Percentiles rank a stretch among this genome's conserved stretches.
These are phyloP conservation scores for Annona cherimola DNA, from an alignment of 164 flowering plant genomes.

Conservation along the genomic window DNA sequence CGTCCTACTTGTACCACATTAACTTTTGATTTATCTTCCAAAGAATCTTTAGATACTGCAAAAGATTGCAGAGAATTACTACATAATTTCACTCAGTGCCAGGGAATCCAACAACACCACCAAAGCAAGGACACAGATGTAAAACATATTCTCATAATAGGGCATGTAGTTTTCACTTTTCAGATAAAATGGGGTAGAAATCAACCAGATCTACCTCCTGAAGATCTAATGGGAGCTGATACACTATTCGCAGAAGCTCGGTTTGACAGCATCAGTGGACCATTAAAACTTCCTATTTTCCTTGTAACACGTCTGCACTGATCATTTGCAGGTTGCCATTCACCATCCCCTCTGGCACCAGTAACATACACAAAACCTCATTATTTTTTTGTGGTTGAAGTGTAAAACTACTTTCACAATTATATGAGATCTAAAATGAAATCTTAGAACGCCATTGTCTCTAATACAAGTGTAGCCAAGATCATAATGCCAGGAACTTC, in stretches of 20 bases:
- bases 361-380: slow-evolving; percentile 2
- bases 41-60: slow-evolving; percentile 73
- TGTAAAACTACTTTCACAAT: not conserved
- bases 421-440: not conserved
- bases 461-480: not conserved
- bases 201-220: slow-evolving; percentile 55
- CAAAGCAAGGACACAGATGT: not conserved
- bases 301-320: slow-evolving; percentile 42
- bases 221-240: slow-evolving; percentile 94
- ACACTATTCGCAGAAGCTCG: slow-evolving; percentile 97
- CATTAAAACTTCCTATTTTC: slow-evolving; percentile 78
- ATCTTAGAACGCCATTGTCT: not conserved
- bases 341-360: slow-evolving; percentile 54
- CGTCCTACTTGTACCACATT: slow-evolving; percentile 95
- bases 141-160: not conserved
- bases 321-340: slow-evolving; percentile 42
- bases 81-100: not conserved
- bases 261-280: slow-evolving; percentile 90
- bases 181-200: not conserved
- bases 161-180: not conserved
- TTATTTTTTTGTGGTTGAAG: not conserved
- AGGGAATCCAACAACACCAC: not conserved
- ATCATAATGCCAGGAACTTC: not conserved
- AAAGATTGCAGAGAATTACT: slow-evolving; percentile 4
- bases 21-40: slow-evolving; percentile 85